Conservation (phyloP, 225 moss, liverwort and hornwort genomes). For the Climacium dendroides region DNA sequence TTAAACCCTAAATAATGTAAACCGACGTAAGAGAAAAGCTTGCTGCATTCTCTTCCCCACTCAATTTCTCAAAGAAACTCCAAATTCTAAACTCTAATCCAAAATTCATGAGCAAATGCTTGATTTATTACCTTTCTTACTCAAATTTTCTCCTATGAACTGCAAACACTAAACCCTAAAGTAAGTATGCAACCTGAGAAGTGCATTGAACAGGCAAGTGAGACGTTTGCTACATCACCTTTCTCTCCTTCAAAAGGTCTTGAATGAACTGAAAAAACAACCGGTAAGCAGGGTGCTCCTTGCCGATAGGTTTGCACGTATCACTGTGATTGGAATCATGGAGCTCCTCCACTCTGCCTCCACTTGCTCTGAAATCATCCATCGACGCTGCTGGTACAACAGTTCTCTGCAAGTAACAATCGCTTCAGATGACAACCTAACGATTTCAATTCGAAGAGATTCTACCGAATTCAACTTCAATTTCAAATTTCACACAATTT, state of each 20-base stretch:
- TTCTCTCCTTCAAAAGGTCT: background rate
- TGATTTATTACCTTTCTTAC: background rate
- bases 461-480: background rate
- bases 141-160: background rate
- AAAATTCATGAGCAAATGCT: background rate
- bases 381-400: background rate
- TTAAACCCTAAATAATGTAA: background rate
- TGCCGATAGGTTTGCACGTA: background rate
- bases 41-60: background rate
- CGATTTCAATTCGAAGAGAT: background rate
- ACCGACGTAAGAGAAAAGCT: background rate
- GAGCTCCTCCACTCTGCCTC: background rate
- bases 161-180: background rate
- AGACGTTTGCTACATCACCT: background rate
- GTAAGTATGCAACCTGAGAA: background rate
- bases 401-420: background rate
- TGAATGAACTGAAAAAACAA: background rate
- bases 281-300: background rate
- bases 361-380: background rate
- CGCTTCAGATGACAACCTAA: background rate
- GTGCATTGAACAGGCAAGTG: background rate
- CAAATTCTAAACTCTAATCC: background rate
- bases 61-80: background rate
- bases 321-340: background rate
- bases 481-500: background rate